Conservation (phyloP, 78 protist genomes). For the Dictyostelium capitatum region DNA sequence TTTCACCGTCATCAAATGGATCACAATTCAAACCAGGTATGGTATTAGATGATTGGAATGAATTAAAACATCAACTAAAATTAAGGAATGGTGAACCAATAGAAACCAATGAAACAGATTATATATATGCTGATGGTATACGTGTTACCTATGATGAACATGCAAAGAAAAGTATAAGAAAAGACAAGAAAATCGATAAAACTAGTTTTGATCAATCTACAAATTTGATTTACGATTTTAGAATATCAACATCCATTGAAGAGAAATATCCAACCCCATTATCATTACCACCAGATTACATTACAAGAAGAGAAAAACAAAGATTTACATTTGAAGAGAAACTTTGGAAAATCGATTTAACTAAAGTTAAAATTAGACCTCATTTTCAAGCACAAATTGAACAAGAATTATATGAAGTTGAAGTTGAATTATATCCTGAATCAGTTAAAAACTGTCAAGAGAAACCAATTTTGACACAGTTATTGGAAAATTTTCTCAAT, state of each 20-base stretch:
- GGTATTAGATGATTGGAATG: constrained; percentile 34
- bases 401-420: constrained; percentile 36
- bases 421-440: constrained; percentile 15
- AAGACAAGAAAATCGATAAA: constrained; percentile 35
- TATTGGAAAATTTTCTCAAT: constrained; percentile 15
- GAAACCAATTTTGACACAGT: neutral
- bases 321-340: constrained; percentile 28
- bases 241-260: constrained; percentile 49
- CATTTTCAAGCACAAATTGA: neutral
- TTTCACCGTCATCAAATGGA: neutral
- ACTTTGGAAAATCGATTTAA: constrained; percentile 60
- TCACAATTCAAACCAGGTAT: constrained; percentile 45
- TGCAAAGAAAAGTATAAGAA: constrained; percentile 13
- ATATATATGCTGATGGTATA: constrained; percentile 24
- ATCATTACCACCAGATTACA: constrained; percentile 12
- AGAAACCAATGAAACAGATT: constrained; percentile 32
- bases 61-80: neutral
- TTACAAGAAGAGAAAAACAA: constrained; percentile 1
- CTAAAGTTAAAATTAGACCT: neutral
- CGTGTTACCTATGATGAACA: constrained; percentile 28
- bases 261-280: constrained; percentile 22
- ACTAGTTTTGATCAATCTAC: constrained; percentile 45
- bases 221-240: constrained; percentile 37
- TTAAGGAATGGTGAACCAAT: neutral
- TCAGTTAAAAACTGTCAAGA: neutral